Evolutionary conservation across 2,329 filamentous ascomycete species (phyloP), one percentile per base, ranked within the genome.

Genomic region (Aspergillus thermomutatus): DNA sequence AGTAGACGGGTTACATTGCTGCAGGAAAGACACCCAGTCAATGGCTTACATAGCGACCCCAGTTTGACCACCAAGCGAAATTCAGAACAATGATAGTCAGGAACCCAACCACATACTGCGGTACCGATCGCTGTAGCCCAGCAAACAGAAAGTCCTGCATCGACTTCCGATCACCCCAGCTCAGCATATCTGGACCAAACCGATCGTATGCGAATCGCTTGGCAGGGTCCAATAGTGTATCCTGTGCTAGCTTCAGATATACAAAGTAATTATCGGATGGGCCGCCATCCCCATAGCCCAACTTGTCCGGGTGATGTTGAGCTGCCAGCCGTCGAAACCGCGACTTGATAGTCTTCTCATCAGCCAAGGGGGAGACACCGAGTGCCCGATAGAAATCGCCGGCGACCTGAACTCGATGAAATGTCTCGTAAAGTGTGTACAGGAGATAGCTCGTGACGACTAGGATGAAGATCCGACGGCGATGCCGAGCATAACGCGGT

Each of bases 341-440:
- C 23, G 88, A 88, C 75, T 95, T 94, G 70, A 99, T 84, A 11
- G 88, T 86, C 65, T 84, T 84, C 53, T 96, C 91, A 53, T 84
- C 82, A 10, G 89, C 88, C 55, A 82, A 74, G 40, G 87, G 80
- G 11, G 87, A 79, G 0, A 97, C 83, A 37, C 86, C 86, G 0
- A 99, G 83, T 61, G 88, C 83, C 49, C 84, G 80, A 77, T 97
- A 97, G 78, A 89, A 96, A 73, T 91, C 87, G 19, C 88, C 86
- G 1, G 81, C 79, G 47, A 82, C 79, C 60, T 85, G 88, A 27
- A 96, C 82, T 61, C 91, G 86, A 78, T 90, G 86, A 80, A 96
- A 90, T 67, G 91, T 89, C 77, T 97, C 93, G 78, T 92, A 94
- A 67, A 97, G 86, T 49, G 92, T 96, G 80, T 96, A 97, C 62